phyloP scores from a whole-genome alignment of 768 basidiomycete species.

The Trametes maxima region DNA sequence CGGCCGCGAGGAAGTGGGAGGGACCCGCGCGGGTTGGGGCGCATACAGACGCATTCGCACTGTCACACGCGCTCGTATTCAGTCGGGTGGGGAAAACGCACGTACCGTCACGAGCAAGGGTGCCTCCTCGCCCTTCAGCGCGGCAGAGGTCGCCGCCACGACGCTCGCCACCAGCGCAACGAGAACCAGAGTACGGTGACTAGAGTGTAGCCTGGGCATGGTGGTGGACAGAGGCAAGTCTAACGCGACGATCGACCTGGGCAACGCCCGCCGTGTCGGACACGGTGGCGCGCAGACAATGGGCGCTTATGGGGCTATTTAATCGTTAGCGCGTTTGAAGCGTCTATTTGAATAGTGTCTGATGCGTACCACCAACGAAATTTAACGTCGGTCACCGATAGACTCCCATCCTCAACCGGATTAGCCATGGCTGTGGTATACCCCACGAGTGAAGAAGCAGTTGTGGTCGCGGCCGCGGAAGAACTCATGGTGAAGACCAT shows the following conservation, averaged over 20 bases:
- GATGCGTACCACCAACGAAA: not conserved
- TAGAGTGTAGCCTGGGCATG: constrained; percentile 19
- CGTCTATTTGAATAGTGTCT: too few relatives aligned
- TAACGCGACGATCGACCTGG: not conserved
- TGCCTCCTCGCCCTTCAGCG: constrained; percentile 20
- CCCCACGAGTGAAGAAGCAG: constrained; percentile 54
- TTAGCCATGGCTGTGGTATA: constrained; percentile 34
- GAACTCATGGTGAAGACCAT: constrained; percentile 71
- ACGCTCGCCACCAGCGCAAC: constrained; percentile 24
- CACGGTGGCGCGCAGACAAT: not conserved
- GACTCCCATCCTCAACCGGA: not conserved
- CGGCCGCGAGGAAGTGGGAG: not conserved
- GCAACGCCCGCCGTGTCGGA: not conserved
- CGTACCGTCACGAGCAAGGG: constrained; percentile 27
- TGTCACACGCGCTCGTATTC: constrained; percentile 29
- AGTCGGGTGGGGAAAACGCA: constrained; percentile 22
- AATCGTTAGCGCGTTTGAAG: not conserved
- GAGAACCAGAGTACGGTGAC: constrained; percentile 25
- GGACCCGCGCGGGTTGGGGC: not conserved
- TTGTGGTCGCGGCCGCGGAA: constrained; percentile 59
- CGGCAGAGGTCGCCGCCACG: constrained; percentile 19
- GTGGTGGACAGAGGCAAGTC: constrained; percentile 2
- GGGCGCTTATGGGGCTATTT: constrained; percentile 1
- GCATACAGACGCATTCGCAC: constrained; percentile 7
- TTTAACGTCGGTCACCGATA: too few relatives aligned